Conservation (phyloP, 2,329 filamentous ascomycete species). For the Pseudogymnoascus sp. region DNA sequence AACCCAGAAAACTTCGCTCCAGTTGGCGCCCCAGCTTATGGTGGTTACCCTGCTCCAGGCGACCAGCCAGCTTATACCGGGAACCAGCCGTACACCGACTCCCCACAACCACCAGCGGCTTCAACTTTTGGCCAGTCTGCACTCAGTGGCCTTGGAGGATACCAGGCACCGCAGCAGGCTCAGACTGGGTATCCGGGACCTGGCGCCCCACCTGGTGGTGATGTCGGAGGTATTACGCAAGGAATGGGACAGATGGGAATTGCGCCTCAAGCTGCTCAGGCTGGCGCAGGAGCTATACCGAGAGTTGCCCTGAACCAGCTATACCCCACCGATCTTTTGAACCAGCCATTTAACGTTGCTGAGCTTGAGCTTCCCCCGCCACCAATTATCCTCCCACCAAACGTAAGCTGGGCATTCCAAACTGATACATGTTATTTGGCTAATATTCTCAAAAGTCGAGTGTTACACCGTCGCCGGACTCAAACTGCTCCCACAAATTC, state of each 20-base stretch:
- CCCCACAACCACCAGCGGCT: slow-evolving; percentile 16
- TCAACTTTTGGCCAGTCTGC: slow-evolving; percentile 32
- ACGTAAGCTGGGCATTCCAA: slow-evolving; percentile 53
- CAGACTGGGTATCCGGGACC: slow-evolving; percentile 57
- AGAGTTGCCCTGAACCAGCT: slow-evolving; percentile 69
- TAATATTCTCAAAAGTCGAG: slow-evolving; percentile 55
- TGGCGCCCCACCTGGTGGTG: slow-evolving; percentile 37
- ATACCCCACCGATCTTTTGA: slow-evolving; percentile 83
- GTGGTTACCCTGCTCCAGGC: slow-evolving; percentile 26
- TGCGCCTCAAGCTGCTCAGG: slow-evolving; percentile 39
- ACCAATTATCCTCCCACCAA: slow-evolving; percentile 80
- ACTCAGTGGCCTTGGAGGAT: slow-evolving; percentile 47
- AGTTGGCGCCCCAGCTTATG: slow-evolving; percentile 31
- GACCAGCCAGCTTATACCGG: slow-evolving; percentile 24
- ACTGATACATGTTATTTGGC: slow-evolving; percentile 28
- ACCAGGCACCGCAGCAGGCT: slow-evolving; percentile 47
- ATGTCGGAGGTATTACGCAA: slow-evolving; percentile 67
- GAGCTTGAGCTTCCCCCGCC: slow-evolving; percentile 89
- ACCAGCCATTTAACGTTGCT: slow-evolving; percentile 86
- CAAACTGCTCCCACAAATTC: slow-evolving; percentile 90
- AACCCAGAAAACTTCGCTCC: slow-evolving; percentile 35
- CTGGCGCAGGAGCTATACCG: slow-evolving; percentile 41
- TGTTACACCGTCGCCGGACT: slow-evolving; percentile 80
- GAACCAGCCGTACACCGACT: slow-evolving; percentile 19
- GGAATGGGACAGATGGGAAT: slow-evolving; percentile 76